Percentiles rank a stretch among this genome's conserved stretches.
Evolutionary conservation across 164 flowering plant genomes (phyloP).

Genomic region (Annona cherimola): DNA sequence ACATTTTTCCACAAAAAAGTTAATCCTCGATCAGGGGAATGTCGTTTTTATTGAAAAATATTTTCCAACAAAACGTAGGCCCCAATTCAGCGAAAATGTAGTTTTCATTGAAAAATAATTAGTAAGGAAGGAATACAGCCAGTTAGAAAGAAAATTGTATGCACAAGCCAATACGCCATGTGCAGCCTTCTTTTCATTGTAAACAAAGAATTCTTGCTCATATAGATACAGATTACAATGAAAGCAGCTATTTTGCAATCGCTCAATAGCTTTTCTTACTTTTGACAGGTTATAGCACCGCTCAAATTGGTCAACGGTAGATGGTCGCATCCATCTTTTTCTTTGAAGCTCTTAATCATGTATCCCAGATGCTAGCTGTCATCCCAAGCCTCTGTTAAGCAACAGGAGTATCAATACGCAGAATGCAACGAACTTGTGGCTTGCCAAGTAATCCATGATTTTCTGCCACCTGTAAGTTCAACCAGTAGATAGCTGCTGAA

Average conservation of each 20-base stretch:
- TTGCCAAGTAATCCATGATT: slow-evolving; percentile 38
- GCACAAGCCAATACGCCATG: not conserved
- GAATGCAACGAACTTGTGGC: slow-evolving; percentile 34
- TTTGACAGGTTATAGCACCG: too few species aligned
- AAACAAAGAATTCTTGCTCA: not conserved
- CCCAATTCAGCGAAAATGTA: too few species aligned
- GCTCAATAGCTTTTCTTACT: too few species aligned
- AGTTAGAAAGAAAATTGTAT: not conserved
- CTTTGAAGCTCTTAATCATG: not conserved
- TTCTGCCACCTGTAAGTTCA: slow-evolving; percentile 98
- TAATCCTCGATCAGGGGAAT: too few species aligned
- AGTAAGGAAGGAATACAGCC: too few species aligned
- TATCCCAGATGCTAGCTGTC: slow-evolving; percentile 8
- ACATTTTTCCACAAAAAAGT: too few species aligned
- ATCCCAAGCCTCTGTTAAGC: slow-evolving; percentile 32
- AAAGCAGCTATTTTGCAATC: not conserved
- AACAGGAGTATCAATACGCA: slow-evolving; percentile 51
- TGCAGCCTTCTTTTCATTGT: not conserved
- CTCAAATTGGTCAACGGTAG: not conserved
- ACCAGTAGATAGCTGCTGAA: slow-evolving; percentile 98
- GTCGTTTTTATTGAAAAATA: too few species aligned
- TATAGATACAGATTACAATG: not conserved
- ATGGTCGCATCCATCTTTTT: not conserved
- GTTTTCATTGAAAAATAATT: too few species aligned
- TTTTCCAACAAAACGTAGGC: too few species aligned